phyloP scores from a whole-genome alignment of 1,139 yeast species.

The Debaryomyces sp. region DNA sequence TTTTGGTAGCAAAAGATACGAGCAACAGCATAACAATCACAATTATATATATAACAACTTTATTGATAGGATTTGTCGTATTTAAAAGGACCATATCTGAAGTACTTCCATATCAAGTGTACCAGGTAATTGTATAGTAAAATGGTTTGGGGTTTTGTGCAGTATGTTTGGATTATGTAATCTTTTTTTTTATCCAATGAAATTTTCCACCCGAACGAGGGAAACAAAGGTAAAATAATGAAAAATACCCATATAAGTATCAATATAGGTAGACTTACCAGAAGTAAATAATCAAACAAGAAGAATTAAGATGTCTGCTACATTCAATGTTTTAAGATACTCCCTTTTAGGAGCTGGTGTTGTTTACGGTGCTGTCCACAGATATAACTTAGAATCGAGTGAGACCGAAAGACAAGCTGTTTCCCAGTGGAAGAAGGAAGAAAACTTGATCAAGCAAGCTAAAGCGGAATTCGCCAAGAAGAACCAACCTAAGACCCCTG shows the following conservation, averaged over 20 bases:
- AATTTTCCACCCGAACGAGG: conserved; percentile 10
- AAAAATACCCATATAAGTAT: conserved; percentile 1
- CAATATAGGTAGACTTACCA: background rate
- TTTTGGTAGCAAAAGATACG: conserved; percentile 29
- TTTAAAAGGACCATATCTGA: conserved; percentile 1
- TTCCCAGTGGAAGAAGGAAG: conserved; percentile 64
- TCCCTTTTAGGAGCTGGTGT: conserved; percentile 89
- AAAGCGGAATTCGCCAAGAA: conserved; percentile 83
- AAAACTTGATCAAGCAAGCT: conserved; percentile 82
- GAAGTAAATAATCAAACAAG: background rate
- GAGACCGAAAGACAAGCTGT: conserved; percentile 62
- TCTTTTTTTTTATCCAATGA: conserved; percentile 14
- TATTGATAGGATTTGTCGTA: background rate
- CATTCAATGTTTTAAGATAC: conserved; percentile 82
- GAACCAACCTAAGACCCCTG: conserved; percentile 49
- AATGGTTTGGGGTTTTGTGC: conserved; percentile 2
- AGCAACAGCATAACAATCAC: conserved; percentile 33
- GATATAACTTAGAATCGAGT: conserved; percentile 63
- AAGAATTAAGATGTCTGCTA: conserved; percentile 29
- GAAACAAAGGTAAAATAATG: background rate
- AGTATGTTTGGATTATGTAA: conserved; percentile 7
- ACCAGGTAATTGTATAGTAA: background rate
- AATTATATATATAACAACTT: conserved; percentile 16
- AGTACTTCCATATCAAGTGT: background rate
- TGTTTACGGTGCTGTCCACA: conserved; percentile 86